These are phyloP conservation scores for Aspergillus nidulans DNA, from an alignment of 495 filamentous ascomycete genomes.

Conservation along the genomic window DNA sequence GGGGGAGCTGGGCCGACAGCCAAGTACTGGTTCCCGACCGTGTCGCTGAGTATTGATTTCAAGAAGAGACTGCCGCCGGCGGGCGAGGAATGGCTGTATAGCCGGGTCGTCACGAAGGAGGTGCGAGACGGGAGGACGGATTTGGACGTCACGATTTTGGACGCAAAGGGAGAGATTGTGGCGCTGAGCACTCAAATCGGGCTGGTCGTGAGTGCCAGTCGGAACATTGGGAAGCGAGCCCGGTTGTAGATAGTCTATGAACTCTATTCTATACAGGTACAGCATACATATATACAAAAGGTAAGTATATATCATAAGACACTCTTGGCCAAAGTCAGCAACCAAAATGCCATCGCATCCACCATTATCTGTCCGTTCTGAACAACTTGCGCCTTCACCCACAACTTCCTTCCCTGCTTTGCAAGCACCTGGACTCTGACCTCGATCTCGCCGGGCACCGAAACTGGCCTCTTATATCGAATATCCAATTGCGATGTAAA, in stretches of 20 bases:
- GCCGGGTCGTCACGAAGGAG: conserved; percentile 51
- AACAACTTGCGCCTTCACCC: conserved; percentile 37
- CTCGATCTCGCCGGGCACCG: conserved; percentile 30
- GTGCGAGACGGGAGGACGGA: conserved; percentile 62
- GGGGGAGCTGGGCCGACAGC: conserved; percentile 18
- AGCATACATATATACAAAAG: conserved; percentile 1
- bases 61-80: conserved; percentile 56
- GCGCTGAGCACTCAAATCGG: conserved; percentile 61
- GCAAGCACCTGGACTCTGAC: conserved; percentile 32
- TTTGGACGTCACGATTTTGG: conserved; percentile 57
- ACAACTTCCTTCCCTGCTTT: conserved; percentile 35
- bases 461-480: conserved; percentile 32
- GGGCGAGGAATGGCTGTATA: conserved; percentile 63
- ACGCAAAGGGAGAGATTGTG: conserved; percentile 53
- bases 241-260: conserved; percentile 25
- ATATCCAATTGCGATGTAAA: conserved; percentile 42
- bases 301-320: background rate
- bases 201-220: conserved; percentile 50
- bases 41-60: conserved; percentile 64
- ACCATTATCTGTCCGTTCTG: conserved; percentile 34
- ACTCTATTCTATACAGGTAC: conserved; percentile 1
- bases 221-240: conserved; percentile 45
- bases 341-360: conserved; percentile 43
- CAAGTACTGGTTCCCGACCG: conserved; percentile 73
- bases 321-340: conserved; percentile 18